Evolutionary conservation across 768 basidiomycete species (phyloP).

Genomic region (Amanita thiersii): DNA sequence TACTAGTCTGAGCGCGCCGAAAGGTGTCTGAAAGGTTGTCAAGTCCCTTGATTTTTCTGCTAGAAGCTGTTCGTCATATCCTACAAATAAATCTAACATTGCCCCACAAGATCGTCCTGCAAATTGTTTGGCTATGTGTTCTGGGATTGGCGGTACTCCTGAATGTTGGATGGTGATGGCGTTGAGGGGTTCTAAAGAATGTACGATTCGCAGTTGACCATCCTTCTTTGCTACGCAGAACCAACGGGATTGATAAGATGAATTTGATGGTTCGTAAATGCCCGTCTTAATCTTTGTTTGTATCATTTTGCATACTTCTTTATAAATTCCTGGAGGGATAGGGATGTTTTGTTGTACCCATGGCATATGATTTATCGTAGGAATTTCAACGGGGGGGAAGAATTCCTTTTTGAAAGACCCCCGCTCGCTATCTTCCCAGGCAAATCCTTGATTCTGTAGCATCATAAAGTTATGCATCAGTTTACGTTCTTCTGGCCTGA

Average conservation of each 20-base stretch:
- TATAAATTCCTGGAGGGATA: constrained; percentile 20
- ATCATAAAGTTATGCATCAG: constrained; percentile 24
- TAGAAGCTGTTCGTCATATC: constrained; percentile 29
- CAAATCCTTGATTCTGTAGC: constrained; percentile 23
- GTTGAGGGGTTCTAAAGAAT: constrained; percentile 30
- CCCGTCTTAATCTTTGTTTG: constrained; percentile 27
- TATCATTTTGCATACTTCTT: constrained; percentile 24
- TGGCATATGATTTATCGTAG: constrained; percentile 24
- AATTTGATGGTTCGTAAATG: constrained; percentile 30
- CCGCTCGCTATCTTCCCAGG: constrained; percentile 28
- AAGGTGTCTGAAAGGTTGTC: constrained; percentile 11
- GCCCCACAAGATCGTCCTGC: constrained; percentile 22
- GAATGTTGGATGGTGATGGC: constrained; percentile 26
- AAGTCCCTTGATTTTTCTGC: constrained; percentile 10
- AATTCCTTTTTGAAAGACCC: constrained; percentile 24
- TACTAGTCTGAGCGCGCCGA: constrained; percentile 10
- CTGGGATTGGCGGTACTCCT: constrained; percentile 22
- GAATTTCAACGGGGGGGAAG: constrained; percentile 24
- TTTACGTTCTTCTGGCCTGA: constrained; percentile 15
- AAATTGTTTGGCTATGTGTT: constrained; percentile 25
- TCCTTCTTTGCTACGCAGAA: constrained; percentile 33
- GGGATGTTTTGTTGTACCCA: constrained; percentile 22
- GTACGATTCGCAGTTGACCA: constrained; percentile 25
- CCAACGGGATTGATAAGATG: constrained; percentile 29
- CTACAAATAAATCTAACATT: constrained; percentile 26